A percentile compares a stretch with the other conserved stretches of the same genome.
These are phyloP conservation scores for Colletotrichum sp. DNA, from an alignment of 2,329 filamentous ascomycete species.

Conservation along the genomic window DNA sequence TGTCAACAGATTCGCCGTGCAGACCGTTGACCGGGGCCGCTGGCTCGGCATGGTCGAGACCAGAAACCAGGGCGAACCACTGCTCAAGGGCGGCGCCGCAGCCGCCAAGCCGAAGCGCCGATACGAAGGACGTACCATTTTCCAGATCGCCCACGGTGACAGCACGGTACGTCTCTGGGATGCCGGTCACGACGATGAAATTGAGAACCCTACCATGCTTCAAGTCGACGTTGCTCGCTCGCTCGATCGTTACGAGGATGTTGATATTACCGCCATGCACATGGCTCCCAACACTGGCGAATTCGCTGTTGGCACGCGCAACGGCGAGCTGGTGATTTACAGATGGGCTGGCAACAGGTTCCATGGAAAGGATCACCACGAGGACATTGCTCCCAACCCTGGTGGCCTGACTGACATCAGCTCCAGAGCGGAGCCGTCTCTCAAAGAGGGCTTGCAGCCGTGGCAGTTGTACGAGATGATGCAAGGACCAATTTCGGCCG, in stretches of 20 bases:
- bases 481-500: slow-evolving; percentile 78
- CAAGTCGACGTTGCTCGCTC: slow-evolving; percentile 89
- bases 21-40: slow-evolving; percentile 75
- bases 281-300: slow-evolving; percentile 84
- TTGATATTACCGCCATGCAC: slow-evolving; percentile 80
- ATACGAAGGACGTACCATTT: slow-evolving; percentile 82
- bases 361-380: slow-evolving; percentile 65
- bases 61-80: slow-evolving; percentile 76
- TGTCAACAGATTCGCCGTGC: slow-evolving; percentile 74
- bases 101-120: slow-evolving; percentile 72
- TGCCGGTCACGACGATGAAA: slow-evolving; percentile 86
- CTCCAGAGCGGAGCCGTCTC: slow-evolving; percentile 69
- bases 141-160: slow-evolving; percentile 89
- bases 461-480: slow-evolving; percentile 82
- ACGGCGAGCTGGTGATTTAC: slow-evolving; percentile 87
- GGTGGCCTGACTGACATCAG: slow-evolving; percentile 79
- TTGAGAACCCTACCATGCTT: slow-evolving; percentile 82
- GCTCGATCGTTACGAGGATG: slow-evolving; percentile 76
- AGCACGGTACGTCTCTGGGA: slow-evolving; percentile 95
- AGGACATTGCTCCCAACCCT: slow-evolving; percentile 58
- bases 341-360: slow-evolving; percentile 84
- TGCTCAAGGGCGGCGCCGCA: slow-evolving; percentile 82
- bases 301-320: slow-evolving; percentile 79
- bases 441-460: slow-evolving; percentile 85
- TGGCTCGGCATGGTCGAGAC: slow-evolving; percentile 94